Conservation (phyloP, 2,329 filamentous ascomycete species). For the Ambrosiella beaveri region DNA sequence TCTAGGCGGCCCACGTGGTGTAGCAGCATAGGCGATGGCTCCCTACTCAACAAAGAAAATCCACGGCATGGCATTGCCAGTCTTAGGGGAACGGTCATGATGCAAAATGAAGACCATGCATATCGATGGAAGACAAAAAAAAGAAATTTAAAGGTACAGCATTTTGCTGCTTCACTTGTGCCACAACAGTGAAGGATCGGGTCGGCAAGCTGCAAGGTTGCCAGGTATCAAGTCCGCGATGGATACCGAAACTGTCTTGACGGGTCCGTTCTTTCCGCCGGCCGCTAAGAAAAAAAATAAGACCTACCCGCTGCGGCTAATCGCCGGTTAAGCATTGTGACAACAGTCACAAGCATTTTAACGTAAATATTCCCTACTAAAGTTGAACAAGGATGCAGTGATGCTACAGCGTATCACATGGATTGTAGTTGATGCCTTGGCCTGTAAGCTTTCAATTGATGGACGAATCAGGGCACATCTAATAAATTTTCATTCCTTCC, state of each 20-base stretch:
- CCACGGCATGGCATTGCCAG: conserved; percentile 8
- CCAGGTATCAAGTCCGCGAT: not conserved
- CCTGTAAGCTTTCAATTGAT: not conserved
- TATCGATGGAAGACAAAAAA: conserved; percentile 1
- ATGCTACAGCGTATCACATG: not conserved
- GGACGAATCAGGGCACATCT: conserved; percentile 5
- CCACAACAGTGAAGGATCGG: not conserved
- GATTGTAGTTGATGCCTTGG: not conserved
- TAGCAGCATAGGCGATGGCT: not conserved
- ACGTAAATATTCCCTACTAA: no score
- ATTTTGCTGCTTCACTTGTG: not conserved
- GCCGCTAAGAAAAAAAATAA: not conserved
- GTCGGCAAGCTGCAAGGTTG: not conserved
- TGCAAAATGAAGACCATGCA: conserved; percentile 10
- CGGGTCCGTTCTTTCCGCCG: not conserved
- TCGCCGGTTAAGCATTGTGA: not conserved
- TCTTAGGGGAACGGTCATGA: conserved; percentile 11
- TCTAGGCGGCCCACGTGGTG: not conserved
- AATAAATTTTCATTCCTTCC: conserved; percentile 7
- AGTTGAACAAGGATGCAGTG: not conserved
- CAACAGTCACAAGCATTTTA: not conserved
- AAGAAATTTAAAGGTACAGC: not conserved
- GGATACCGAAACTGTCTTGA: not conserved
- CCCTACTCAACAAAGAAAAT: conserved; percentile 5
- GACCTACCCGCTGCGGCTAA: not conserved